A percentile compares a stretch with the other conserved stretches of the same genome.
phyloP scores from a whole-genome alignment of 176 grass and related monocot genomes.

The Oryza longistaminata region DNA sequence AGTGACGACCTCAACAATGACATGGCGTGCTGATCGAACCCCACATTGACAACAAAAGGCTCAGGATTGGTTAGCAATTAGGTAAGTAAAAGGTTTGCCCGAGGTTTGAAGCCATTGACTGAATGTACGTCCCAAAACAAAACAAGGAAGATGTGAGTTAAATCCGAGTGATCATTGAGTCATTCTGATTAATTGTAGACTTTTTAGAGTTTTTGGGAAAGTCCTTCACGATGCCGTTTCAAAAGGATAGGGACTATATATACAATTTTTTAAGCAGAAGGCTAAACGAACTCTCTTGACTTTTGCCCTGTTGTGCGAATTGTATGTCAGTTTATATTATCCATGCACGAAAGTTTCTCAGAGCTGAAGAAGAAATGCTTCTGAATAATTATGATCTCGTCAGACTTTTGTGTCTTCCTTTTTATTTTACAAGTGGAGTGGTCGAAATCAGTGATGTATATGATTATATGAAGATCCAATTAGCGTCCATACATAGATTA shows the following conservation, averaged over 20 bases:
- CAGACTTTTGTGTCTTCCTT: not conserved
- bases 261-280: conserved; percentile 18
- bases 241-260: not conserved
- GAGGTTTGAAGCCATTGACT: conserved; percentile 50
- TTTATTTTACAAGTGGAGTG: not conserved
- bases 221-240: conserved; percentile 16
- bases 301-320: conserved; percentile 15
- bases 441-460: not conserved
- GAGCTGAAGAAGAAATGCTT: not conserved
- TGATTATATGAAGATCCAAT: not conserved
- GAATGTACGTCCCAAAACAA: not conserved
- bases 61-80: conserved; percentile 27
- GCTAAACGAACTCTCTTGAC: conserved; percentile 45
- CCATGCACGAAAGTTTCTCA: not conserved
- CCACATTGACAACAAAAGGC: conserved; percentile 11
- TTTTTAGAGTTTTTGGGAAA: not conserved
- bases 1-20: conserved; percentile 26
- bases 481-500: not conserved
- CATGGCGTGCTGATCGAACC: conserved; percentile 23
- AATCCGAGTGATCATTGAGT: conserved; percentile 23
- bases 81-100: conserved; percentile 46
- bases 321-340: not conserved
- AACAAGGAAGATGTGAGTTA: conserved; percentile 1
- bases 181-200: conserved; percentile 30
- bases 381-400: not conserved